Evolutionary conservation across 2,329 filamentous ascomycete species (phyloP).

Genomic region (Hymenoscyphus fructigenus): DNA sequence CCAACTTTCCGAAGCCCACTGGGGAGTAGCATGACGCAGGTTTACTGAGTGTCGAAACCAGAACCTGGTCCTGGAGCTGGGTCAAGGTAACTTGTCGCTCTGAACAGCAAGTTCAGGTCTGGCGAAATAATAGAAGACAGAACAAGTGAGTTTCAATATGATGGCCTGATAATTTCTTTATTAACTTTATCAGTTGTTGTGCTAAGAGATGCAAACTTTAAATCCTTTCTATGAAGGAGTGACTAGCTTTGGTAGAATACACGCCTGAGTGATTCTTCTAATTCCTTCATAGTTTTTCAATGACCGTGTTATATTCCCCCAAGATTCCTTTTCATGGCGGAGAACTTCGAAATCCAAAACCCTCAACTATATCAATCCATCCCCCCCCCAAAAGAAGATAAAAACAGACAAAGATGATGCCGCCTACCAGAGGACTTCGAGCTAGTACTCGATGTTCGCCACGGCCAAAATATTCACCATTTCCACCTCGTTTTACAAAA

Average conservation of each 20-base stretch:
- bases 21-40: neutral
- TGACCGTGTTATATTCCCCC: neutral
- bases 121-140: neutral
- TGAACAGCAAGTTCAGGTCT: too few relatives aligned
- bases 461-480: neutral
- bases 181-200: neutral
- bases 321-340: neutral
- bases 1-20: neutral
- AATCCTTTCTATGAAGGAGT: neutral
- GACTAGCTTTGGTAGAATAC: conserved; percentile 7
- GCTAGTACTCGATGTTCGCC: neutral
- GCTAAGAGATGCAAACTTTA: conserved; percentile 4
- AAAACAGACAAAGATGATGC: neutral
- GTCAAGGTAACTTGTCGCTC: neutral
- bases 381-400: neutral
- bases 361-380: neutral
- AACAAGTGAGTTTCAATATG: neutral
- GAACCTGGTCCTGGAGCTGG: neutral
- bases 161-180: neutral
- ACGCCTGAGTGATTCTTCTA: conserved; percentile 10
- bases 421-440: neutral
- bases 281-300: neutral
- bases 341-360: neutral
- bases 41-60: neutral
- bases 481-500: neutral